A percentile compares a stretch with the other conserved stretches of the same genome.
Evolutionary conservation across 164 flowering plant species (phyloP).

Genomic region (Buxus sempervirens): DNA sequence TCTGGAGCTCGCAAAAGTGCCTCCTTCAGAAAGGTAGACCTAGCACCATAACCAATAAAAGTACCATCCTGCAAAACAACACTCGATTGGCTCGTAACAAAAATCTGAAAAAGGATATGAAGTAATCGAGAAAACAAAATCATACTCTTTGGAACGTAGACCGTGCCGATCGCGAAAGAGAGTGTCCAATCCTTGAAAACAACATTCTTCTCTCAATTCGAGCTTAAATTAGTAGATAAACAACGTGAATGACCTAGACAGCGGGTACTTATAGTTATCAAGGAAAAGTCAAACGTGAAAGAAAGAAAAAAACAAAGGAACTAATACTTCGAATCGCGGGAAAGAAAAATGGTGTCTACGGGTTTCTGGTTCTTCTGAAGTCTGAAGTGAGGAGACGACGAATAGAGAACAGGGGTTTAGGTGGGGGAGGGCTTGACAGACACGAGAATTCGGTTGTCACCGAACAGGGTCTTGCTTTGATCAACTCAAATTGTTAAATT

Average conservation of each 20-base stretch:
- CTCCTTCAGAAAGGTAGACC: slow-evolving; percentile 25
- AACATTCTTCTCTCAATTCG: slow-evolving; percentile 25
- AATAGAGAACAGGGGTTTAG: too few relatives aligned
- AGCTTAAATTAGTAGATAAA: slow-evolving; percentile 16
- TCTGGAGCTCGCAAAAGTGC: slow-evolving; percentile 7
- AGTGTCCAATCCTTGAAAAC: slow-evolving; percentile 40
- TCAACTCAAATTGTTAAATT: too few relatives aligned
- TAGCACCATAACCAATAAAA: slow-evolving; percentile 27
- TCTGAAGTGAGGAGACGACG: too few relatives aligned
- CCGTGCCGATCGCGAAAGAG: slow-evolving; percentile 34
- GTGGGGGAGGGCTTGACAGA: too few relatives aligned
- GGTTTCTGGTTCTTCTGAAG: too few relatives aligned
- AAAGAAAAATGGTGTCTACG: too few relatives aligned
- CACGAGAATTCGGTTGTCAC: too few relatives aligned
- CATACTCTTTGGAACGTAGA: slow-evolving; percentile 24
- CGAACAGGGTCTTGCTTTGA: too few relatives aligned
- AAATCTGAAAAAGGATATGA: background rate
- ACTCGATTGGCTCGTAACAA: background rate
- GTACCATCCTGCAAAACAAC: slow-evolving; percentile 13
- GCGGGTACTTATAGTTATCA: background rate
- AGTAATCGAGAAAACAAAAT: slow-evolving; percentile 1
- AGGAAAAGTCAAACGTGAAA: background rate
- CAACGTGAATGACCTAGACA: background rate
- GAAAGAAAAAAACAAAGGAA: too few relatives aligned
- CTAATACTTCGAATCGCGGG: too few relatives aligned